Evolutionary conservation across 257 asterid genomes (phyloP).

Genomic region (Paulownia fortunei): DNA sequence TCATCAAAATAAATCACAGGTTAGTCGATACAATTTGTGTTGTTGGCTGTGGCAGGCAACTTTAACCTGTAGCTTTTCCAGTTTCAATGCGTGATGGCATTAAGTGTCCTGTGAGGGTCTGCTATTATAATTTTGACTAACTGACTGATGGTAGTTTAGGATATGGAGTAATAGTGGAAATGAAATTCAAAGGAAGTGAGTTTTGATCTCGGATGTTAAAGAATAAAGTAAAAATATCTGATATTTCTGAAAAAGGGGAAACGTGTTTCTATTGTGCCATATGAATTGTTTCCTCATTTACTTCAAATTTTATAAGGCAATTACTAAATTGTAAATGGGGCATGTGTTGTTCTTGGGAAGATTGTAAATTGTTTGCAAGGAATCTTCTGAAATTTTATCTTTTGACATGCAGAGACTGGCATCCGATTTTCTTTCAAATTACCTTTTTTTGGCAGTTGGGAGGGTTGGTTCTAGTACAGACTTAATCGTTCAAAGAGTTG

Average conservation of each 20-base stretch:
- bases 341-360: neutral
- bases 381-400: constrained; percentile 14
- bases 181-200: no score
- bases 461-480: constrained; percentile 94
- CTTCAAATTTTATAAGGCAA: neutral
- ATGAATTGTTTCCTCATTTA: neutral
- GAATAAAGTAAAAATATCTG: neutral
- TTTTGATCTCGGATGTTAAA: neutral
- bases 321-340: constrained; percentile 9
- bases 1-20: neutral
- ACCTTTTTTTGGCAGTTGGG: constrained; percentile 87
- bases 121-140: neutral
- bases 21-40: neutral
- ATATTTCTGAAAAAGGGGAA: neutral
- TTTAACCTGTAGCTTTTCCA: neutral
- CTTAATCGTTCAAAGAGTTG: constrained; percentile 83
- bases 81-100: neutral
- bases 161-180: no score
- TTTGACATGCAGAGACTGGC: constrained; percentile 83
- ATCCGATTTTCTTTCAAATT: constrained; percentile 82
- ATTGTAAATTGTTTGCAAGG: neutral
- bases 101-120: neutral
- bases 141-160: neutral
- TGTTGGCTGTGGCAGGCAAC: constrained; percentile 11
- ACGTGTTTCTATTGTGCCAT: neutral